A percentile compares a stretch with the other conserved stretches of the same genome.
These are phyloP conservation scores for Escallonia herrerae DNA, from an alignment of 129 eudicot species.

Conservation along the genomic window DNA sequence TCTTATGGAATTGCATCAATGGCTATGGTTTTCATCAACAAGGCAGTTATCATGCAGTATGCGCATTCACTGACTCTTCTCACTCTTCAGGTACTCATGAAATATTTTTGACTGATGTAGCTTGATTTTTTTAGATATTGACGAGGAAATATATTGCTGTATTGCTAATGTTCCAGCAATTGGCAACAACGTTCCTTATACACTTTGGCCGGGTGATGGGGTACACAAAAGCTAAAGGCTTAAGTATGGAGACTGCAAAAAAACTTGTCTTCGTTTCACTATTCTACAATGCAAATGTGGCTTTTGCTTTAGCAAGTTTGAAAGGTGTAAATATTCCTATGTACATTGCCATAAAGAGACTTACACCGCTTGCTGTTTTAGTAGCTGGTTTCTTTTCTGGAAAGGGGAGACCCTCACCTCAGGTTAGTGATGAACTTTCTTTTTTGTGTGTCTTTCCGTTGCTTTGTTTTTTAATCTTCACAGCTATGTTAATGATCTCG, in stretches of 20 bases:
- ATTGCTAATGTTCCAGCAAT: constrained; percentile 50
- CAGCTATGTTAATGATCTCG: too few species aligned
- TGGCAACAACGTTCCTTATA: constrained; percentile 84
- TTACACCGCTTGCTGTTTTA: constrained; percentile 91
- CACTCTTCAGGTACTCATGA: constrained; percentile 60
- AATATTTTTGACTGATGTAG: neutral
- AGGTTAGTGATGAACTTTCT: constrained; percentile 31
- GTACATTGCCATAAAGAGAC: constrained; percentile 95
- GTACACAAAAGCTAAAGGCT: constrained; percentile 67
- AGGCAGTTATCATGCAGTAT: constrained; percentile 90
- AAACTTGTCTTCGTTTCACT: constrained; percentile 75
- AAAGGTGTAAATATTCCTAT: constrained; percentile 99
- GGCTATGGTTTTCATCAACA: constrained; percentile 98
- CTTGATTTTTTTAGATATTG: neutral
- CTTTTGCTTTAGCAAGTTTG: constrained; percentile 95
- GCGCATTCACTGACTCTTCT: constrained; percentile 90
- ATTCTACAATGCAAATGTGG: constrained; percentile 92
- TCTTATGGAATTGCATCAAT: constrained; percentile 92
- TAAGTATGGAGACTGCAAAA: constrained; percentile 71
- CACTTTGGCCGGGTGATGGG: constrained; percentile 75
- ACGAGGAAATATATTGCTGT: neutral
- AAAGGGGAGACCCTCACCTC: constrained; percentile 73
- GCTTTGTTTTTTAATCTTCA: too few species aligned
- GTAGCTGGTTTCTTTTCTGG: constrained; percentile 76
- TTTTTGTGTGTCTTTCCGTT: too few species aligned